Evolutionary conservation across 2,329 filamentous ascomycete genomes (phyloP).

Genomic region (Exophiala sp.): DNA sequence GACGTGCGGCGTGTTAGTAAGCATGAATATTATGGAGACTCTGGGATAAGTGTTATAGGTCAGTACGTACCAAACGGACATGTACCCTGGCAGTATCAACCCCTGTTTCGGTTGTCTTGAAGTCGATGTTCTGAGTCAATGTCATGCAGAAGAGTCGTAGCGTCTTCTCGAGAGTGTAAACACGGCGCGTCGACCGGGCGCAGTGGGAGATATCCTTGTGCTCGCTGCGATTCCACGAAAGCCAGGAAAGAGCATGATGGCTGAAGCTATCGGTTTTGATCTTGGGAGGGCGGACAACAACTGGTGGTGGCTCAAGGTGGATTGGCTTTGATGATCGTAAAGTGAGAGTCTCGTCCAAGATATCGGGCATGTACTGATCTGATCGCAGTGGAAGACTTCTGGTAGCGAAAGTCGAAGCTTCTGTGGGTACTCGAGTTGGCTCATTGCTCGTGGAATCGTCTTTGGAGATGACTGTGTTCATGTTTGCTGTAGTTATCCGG

Average conservation of each 20-base stretch:
- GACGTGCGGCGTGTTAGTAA: not conserved
- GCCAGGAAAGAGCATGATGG: slow-evolving; percentile 5
- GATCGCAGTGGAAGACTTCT: not conserved
- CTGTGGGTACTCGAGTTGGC: not conserved
- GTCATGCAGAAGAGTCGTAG: slow-evolving; percentile 11
- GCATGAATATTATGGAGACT: too few species aligned
- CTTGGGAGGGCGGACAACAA: slow-evolving; percentile 12
- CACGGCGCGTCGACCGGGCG: slow-evolving; percentile 6
- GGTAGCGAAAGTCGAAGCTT: not conserved
- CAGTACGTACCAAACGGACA: slow-evolving; percentile 5
- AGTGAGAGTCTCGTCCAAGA: not conserved
- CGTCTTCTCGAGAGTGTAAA: slow-evolving; percentile 6
- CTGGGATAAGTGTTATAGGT: too few species aligned
- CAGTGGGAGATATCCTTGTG: slow-evolving; percentile 12
- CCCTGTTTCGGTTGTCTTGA: slow-evolving; percentile 4
- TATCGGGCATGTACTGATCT: too few species aligned
- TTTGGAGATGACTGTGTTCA: too few species aligned
- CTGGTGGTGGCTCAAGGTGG: slow-evolving; percentile 11
- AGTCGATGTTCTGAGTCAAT: slow-evolving; percentile 2
- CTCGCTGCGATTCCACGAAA: slow-evolving; percentile 10
- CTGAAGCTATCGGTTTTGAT: slow-evolving; percentile 11
- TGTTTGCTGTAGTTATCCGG: too few species aligned
- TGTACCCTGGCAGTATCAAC: slow-evolving; percentile 5
- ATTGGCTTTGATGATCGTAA: slow-evolving; percentile 9
- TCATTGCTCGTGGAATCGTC: not conserved